A percentile compares a stretch with the other conserved stretches of the same genome.
Conservation (phyloP, 345 rosid genomes). For the Laguncularia racemosa region DNA sequence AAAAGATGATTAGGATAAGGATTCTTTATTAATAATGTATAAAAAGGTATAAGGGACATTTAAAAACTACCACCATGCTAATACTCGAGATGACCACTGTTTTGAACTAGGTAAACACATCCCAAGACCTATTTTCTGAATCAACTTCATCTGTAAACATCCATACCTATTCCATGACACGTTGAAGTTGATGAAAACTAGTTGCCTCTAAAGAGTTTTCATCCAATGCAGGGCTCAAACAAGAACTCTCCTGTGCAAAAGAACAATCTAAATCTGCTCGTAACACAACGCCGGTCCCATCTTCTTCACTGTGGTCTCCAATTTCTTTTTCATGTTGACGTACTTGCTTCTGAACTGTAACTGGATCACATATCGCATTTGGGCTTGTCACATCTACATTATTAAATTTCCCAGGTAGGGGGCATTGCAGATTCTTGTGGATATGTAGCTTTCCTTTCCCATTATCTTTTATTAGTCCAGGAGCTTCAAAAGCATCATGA, state of each 20-base stretch:
- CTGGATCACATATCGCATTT: slow-evolving; percentile 31
- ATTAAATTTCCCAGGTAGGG: slow-evolving; percentile 24
- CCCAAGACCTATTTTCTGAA: too few species aligned
- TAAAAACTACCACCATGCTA: too few species aligned
- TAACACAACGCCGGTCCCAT: slow-evolving; percentile 22
- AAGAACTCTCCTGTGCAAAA: slow-evolving; percentile 49
- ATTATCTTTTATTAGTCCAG: slow-evolving; percentile 20
- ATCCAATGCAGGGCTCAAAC: slow-evolving; percentile 51
- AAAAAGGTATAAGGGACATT: too few species aligned
- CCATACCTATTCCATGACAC: slow-evolving; percentile 54
- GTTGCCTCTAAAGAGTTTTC: slow-evolving; percentile 70
- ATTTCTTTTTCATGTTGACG: slow-evolving; percentile 24
- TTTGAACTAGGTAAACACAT: too few species aligned
- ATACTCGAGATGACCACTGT: too few species aligned
- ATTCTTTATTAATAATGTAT: too few species aligned
- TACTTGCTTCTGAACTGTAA: slow-evolving; percentile 31
- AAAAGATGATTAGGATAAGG: too few species aligned
- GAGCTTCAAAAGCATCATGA: slow-evolving; percentile 29
- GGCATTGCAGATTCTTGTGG: slow-evolving; percentile 17
- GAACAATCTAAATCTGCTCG: slow-evolving; percentile 42
- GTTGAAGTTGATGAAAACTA: slow-evolving; percentile 83
- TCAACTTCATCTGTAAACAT: too few species aligned
- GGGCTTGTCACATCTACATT: slow-evolving; percentile 23
- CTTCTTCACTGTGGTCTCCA: slow-evolving; percentile 32
- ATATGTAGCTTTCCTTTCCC: slow-evolving; percentile 22